A percentile compares a stretch with the other conserved stretches of the same genome.
phyloP scores from a whole-genome alignment of 371 early-diverging fungal genomes.

The Thermomucor indicae-seudaticae region DNA sequence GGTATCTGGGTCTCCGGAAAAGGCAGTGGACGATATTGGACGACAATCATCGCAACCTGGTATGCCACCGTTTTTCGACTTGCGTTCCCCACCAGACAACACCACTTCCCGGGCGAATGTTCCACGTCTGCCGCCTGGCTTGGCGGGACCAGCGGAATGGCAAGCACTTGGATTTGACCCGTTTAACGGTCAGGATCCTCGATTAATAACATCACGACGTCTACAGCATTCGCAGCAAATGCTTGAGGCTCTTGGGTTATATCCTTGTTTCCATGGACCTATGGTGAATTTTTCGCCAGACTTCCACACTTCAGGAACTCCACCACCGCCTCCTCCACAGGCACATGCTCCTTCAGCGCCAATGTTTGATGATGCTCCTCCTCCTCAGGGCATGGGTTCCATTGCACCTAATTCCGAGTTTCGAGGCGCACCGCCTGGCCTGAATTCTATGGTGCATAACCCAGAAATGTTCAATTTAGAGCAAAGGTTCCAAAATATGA shows the following conservation, averaged over 20 bases:
- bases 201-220: constrained; percentile 36
- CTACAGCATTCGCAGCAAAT: constrained; percentile 50
- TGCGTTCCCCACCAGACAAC: constrained; percentile 2
- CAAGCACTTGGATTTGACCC: constrained; percentile 34
- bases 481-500: constrained; percentile 3
- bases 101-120: constrained; percentile 1
- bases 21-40: not conserved
- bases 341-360: constrained; percentile 14
- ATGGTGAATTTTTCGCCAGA: constrained; percentile 12
- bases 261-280: constrained; percentile 24
- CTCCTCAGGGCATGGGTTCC: constrained; percentile 11
- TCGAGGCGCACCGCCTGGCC: too few species aligned
- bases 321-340: constrained; percentile 14
- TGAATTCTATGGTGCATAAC: too few species aligned
- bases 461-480: too few species aligned
- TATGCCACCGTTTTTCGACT: not conserved
- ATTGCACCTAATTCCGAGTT: too few species aligned
- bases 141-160: constrained; percentile 28
- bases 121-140: constrained; percentile 23
- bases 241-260: constrained; percentile 44
- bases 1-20: constrained; percentile 10
- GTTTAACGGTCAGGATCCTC: constrained; percentile 41
- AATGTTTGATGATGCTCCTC: constrained; percentile 19
- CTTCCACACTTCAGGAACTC: constrained; percentile 7
- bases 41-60: constrained; percentile 2